Evolutionary conservation across 2,329 filamentous ascomycete genomes (phyloP).

Genomic region (Monilinia aucupariae): DNA sequence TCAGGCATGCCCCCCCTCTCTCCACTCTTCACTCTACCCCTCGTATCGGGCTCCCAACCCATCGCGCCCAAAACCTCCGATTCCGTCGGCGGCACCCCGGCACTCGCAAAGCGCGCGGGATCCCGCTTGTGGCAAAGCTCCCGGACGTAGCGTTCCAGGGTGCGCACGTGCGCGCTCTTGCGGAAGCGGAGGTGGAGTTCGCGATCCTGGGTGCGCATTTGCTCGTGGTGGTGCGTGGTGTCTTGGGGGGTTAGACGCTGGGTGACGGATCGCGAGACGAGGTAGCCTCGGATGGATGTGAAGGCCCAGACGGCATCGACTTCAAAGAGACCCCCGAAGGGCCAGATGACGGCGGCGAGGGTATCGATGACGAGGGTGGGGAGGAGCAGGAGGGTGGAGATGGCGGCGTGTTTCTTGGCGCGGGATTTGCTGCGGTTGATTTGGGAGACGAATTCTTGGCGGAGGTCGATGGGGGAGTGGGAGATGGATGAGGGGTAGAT

Average conservation of each 20-base stretch:
- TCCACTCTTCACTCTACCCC: slow-evolving; percentile 13
- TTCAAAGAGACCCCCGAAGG: slow-evolving; percentile 34
- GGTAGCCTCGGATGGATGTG: slow-evolving; percentile 26
- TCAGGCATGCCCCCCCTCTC: neutral
- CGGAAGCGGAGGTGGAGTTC: neutral
- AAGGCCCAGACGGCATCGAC: slow-evolving; percentile 35
- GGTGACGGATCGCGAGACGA: neutral
- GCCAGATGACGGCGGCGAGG: slow-evolving; percentile 31
- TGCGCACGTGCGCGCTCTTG: neutral
- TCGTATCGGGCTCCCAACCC: slow-evolving; percentile 15
- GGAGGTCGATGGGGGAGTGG: neutral
- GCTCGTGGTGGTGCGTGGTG: neutral
- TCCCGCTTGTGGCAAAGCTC: slow-evolving; percentile 11
- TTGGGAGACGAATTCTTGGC: neutral
- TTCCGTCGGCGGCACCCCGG: slow-evolving; percentile 18
- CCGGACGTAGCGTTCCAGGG: neutral
- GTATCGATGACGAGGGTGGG: slow-evolving; percentile 21
- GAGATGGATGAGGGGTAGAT: neutral
- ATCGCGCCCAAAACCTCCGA: slow-evolving; percentile 18
- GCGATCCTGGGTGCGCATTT: neutral
- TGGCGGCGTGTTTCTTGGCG: neutral
- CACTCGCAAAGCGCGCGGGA: slow-evolving; percentile 17
- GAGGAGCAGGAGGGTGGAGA: neutral
- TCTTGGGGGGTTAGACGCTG: neutral
- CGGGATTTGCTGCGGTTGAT: neutral